Percentiles rank a stretch among this genome's conserved stretches.
phyloP scores from a whole-genome alignment of 2,329 filamentous ascomycete species.

The Colletotrichum camelliae region DNA sequence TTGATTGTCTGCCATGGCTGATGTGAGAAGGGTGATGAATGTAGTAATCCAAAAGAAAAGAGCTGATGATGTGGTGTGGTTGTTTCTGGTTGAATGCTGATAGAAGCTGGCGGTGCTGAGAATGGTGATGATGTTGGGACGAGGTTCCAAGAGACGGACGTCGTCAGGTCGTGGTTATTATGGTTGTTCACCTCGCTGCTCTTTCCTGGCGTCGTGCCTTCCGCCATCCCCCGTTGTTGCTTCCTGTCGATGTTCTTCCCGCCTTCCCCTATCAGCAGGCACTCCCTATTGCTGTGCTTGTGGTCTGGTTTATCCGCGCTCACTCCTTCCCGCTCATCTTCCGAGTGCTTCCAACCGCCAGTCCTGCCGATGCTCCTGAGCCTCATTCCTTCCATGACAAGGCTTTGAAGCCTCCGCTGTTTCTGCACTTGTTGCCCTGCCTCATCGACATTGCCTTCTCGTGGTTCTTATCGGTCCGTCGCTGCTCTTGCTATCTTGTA shows the following conservation, averaged over 20 bases:
- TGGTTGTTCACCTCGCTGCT: neutral
- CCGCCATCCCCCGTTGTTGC: neutral
- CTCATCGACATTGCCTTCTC: neutral
- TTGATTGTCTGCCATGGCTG: neutral
- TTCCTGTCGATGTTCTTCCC: neutral
- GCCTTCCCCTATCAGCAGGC: neutral
- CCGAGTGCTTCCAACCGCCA: neutral
- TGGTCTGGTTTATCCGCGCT: neutral
- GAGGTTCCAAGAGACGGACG: neutral
- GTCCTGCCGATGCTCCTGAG: too few species aligned
- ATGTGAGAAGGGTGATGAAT: neutral
- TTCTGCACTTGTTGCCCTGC: neutral
- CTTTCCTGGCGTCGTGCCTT: neutral
- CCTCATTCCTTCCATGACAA: too few species aligned
- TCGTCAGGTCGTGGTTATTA: neutral
- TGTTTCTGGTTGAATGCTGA: neutral
- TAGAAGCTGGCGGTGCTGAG: neutral
- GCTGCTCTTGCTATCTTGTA: neutral
- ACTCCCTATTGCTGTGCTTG: neutral
- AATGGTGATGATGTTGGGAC: neutral
- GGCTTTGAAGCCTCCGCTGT: too few species aligned
- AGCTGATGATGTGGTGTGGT: neutral
- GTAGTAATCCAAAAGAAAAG: neutral
- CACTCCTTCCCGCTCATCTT: neutral
- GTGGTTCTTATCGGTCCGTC: neutral